Conservation (phyloP, 345 rosid species). For the Eucalyptus marginata region DNA sequence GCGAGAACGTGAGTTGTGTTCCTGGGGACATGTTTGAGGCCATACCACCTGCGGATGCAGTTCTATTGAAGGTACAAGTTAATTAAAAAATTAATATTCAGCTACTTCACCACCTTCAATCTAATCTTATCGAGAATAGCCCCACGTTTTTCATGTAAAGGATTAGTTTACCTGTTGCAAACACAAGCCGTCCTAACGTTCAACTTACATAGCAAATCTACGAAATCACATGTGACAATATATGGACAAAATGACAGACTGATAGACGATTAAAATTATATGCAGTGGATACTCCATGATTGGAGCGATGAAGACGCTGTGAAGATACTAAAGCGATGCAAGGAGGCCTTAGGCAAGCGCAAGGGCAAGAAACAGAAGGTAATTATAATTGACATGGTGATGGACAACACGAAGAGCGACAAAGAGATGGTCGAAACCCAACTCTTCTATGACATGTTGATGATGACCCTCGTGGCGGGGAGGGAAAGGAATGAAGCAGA, state of each 20-base stretch:
- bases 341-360: background rate
- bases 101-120: too few relatives aligned
- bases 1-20: background rate
- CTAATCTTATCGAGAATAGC: too few relatives aligned
- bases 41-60: background rate
- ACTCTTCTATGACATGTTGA: conserved; percentile 4
- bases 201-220: too few relatives aligned
- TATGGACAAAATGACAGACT: background rate
- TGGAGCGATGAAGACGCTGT: too few relatives aligned
- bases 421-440: background rate
- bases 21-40: background rate
- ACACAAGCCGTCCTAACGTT: too few relatives aligned
- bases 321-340: too few relatives aligned
- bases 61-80: background rate
- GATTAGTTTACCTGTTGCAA: too few relatives aligned
- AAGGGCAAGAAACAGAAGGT: background rate
- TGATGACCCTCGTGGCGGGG: background rate
- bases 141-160: too few relatives aligned
- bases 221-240: too few relatives aligned
- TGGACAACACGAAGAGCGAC: background rate
- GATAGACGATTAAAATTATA: background rate
- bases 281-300: background rate
- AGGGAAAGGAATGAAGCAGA: conserved; percentile 2
- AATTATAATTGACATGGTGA: background rate
- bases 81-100: too few relatives aligned